Evolutionary conservation across 1,284 basidiomycete species (phyloP).

Genomic region (Cutaneotrichosporon arboriforme): DNA sequence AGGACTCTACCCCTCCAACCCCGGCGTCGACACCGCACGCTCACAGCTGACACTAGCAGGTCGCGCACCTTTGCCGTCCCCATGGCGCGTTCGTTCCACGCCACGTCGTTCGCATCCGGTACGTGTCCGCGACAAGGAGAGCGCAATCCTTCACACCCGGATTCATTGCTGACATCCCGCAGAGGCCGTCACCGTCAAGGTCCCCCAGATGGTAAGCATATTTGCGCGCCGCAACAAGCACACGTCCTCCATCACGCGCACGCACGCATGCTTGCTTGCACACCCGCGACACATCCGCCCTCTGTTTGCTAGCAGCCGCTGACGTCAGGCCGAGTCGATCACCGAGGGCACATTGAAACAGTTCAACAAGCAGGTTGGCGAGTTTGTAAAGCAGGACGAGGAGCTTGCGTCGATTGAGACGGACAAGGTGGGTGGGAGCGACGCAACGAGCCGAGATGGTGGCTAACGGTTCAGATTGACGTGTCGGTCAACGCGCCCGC

Average conservation of each 20-base stretch:
- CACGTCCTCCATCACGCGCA: too few species aligned
- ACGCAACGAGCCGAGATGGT: not conserved
- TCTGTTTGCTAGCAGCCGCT: not conserved
- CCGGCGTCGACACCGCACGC: too few species aligned
- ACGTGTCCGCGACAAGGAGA: too few species aligned
- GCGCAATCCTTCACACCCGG: too few species aligned
- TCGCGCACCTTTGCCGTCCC: constrained; percentile 5
- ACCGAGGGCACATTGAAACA: constrained; percentile 95
- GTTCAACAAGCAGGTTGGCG: constrained; percentile 91
- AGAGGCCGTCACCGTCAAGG: constrained; percentile 60
- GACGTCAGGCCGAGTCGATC: constrained; percentile 76
- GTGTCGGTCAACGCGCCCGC: constrained; percentile 92
- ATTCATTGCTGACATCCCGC: not conserved
- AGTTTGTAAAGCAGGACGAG: constrained; percentile 84
- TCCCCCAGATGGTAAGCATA: constrained; percentile 73
- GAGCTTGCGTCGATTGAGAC: constrained; percentile 98
- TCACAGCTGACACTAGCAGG: not conserved
- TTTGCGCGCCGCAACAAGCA: not conserved
- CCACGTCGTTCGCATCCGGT: constrained; percentile 15
- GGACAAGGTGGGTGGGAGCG: constrained; percentile 68
- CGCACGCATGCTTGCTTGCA: too few species aligned
- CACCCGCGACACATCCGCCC: not conserved
- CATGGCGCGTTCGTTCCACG: constrained; percentile 14
- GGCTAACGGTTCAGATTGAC: constrained; percentile 66
- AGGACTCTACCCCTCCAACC: not conserved